Evolutionary conservation across 2,329 filamentous ascomycete species (phyloP).

Genomic region (Emmonsia crescens): DNA sequence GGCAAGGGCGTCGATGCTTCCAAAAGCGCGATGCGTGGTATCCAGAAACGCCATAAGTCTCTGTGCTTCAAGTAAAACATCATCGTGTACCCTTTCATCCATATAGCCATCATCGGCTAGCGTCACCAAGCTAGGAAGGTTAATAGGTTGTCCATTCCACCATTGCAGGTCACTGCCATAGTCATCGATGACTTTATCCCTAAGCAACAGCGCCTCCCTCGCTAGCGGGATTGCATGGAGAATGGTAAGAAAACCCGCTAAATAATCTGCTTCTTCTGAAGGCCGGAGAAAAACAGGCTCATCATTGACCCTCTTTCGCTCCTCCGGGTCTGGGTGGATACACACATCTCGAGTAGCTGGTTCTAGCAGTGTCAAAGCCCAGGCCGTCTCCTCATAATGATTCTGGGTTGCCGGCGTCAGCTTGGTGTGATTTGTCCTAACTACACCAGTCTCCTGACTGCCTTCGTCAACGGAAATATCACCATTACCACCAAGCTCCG

Average conservation of each 20-base stretch:
- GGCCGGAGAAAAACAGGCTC: constrained; percentile 50
- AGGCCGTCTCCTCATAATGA: constrained; percentile 43
- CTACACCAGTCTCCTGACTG: constrained; percentile 47
- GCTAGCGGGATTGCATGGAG: constrained; percentile 50
- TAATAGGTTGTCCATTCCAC: constrained; percentile 50
- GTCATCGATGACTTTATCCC: constrained; percentile 34
- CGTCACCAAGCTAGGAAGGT: constrained; percentile 41
- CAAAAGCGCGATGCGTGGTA: constrained; percentile 47
- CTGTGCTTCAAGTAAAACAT: constrained; percentile 48
- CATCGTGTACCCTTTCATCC: constrained; percentile 22
- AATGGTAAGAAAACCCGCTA: constrained; percentile 50
- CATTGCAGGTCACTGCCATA: constrained; percentile 49
- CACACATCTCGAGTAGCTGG: constrained; percentile 42
- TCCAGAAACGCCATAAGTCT: constrained; percentile 53
- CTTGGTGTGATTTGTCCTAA: constrained; percentile 28
- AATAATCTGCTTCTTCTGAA: constrained; percentile 40
- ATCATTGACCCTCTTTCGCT: constrained; percentile 37
- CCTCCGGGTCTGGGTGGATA: constrained; percentile 42
- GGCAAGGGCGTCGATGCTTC: constrained; percentile 42
- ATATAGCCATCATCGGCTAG: constrained; percentile 25
- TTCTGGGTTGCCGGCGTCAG: constrained; percentile 47
- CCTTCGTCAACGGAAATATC: constrained; percentile 34
- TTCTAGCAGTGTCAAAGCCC: constrained; percentile 44
- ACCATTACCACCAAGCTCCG: constrained; percentile 18
- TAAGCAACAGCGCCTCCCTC: constrained; percentile 45